Evolutionary conservation across 2,329 filamentous ascomycete genomes (phyloP), one percentile per base, ranked within the genome.

Genomic region (Claviceps sp.): DNA sequence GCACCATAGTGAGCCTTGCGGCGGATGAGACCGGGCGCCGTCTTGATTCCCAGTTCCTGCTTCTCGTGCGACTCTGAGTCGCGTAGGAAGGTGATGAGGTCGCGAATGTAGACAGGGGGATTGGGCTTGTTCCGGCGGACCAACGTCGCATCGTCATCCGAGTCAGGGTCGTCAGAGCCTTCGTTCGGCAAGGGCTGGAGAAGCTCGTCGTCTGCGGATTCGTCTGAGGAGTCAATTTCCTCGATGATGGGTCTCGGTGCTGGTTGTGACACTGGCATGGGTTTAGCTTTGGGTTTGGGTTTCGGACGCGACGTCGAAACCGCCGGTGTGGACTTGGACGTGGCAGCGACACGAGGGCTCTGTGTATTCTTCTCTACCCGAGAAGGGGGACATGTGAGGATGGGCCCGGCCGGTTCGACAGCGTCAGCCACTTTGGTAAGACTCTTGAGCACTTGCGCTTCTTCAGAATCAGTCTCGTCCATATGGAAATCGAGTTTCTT

Each of bases 111-210:
- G 1, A 98, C 89, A 1, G 93, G 93, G 0, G 88, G 79, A 53
- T 79, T 85, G 22, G 85, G 79, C 60, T 93, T 96, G 66, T 93
- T 83, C 14, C 90, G 79, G 53, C 86, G 84, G 47, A 97, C 77
- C 18, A 95, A 72, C 0, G 89, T 95, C 5, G 93, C 84, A 60
- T 98, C 94, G 40, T 96, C 90, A 53, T 96, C 89, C 0, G 88
- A 91, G 63, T 98, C 93, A 63, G 94, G 88, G 0, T 82, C 78
- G 58, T 98, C 93, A 1, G 86, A 89, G 61, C 88, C 87, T 64
- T 95, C 96, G 14, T 79, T 78, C 59, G 96, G 1, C 97, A 71
- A 13, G n/a, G 43, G 50, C 41, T 37, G 44, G 5, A 38, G 22
- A 45, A 50, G 41, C 3, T 51, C 45, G 54, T 86, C 85, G 54